phyloP scores from a whole-genome alignment of 768 basidiomycete genomes.

The Suillus subalutaceus region DNA sequence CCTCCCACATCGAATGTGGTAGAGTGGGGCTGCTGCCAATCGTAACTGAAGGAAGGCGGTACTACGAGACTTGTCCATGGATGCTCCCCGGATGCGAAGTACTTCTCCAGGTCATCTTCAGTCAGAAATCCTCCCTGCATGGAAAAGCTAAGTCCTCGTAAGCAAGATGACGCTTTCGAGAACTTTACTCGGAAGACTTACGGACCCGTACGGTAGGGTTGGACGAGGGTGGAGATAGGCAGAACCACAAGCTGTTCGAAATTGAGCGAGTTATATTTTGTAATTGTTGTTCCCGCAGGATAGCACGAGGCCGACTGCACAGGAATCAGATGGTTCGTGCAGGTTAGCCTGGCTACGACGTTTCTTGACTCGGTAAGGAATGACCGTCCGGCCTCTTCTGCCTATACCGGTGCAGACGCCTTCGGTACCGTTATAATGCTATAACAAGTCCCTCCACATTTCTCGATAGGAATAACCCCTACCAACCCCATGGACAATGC shows the following conservation, averaged over 20 bases:
- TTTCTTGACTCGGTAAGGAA: constrained; percentile 6
- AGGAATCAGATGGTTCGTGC: constrained; percentile 1
- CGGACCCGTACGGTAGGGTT: not conserved
- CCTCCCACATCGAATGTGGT: not conserved
- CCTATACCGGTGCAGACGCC: not conserved
- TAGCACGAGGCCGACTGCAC: constrained; percentile 6
- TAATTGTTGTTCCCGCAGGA: constrained; percentile 6
- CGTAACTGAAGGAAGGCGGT: not conserved
- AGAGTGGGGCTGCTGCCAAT: constrained; percentile 1
- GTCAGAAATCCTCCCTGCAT: constrained; percentile 3
- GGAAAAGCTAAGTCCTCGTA: not conserved
- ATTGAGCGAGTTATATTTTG: constrained; percentile 3
- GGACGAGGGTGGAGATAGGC: not conserved
- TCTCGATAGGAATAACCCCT: not conserved
- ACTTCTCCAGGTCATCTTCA: constrained; percentile 9
- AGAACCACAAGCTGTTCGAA: not conserved
- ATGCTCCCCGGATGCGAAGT: not conserved
- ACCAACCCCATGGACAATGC: not conserved
- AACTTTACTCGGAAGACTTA: constrained; percentile 1
- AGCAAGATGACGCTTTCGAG: not conserved
- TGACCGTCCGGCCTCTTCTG: constrained; percentile 7
- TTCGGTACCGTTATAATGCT: not conserved
- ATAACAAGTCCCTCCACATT: not conserved
- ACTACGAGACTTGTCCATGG: not conserved
- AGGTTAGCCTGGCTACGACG: not conserved